A percentile compares a stretch with the other conserved stretches of the same genome.
Evolutionary conservation across 2,329 filamentous ascomycete species (phyloP).

Genomic region (Monosporascus cannonballus): DNA sequence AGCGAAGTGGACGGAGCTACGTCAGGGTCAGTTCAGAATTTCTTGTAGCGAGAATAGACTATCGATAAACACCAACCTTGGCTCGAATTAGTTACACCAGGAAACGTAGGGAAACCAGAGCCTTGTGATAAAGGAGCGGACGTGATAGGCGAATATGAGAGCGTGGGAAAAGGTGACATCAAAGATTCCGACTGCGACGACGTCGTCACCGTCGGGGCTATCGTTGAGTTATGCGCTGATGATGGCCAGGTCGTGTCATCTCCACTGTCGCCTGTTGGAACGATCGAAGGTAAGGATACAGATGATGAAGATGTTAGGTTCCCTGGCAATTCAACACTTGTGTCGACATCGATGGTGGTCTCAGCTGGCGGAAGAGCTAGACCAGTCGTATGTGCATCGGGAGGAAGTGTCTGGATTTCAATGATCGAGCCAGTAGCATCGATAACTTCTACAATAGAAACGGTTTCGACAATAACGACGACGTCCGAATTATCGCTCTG

Average conservation of each 20-base stretch:
- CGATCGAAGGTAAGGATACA: not conserved
- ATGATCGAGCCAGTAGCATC: constrained; percentile 41
- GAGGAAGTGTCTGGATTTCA: constrained; percentile 35
- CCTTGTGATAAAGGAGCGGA: constrained; percentile 25
- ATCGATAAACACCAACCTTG: constrained; percentile 9
- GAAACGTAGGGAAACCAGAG: constrained; percentile 22
- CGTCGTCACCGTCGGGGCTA: constrained; percentile 21
- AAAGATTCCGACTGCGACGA: constrained; percentile 24
- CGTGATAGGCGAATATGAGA: constrained; percentile 25
- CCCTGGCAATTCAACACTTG: not conserved
- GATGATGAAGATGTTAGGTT: not conserved
- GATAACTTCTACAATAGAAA: constrained; percentile 48
- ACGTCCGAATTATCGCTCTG: constrained; percentile 20
- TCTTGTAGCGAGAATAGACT: not conserved
- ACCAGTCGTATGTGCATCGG: constrained; percentile 2
- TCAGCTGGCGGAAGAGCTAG: not conserved
- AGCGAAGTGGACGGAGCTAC: constrained; percentile 15
- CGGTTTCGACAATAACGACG: constrained; percentile 46
- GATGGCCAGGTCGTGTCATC: constrained; percentile 7
- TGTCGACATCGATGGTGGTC: not conserved
- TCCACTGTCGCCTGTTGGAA: constrained; percentile 13
- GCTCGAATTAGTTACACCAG: constrained; percentile 22
- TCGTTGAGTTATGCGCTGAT: constrained; percentile 14
- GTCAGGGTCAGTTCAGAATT: constrained; percentile 3
- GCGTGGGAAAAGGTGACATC: constrained; percentile 27